These are phyloP conservation scores for Volvox reticuliferus DNA, from an alignment of 139 green algal species.

Conservation along the genomic window DNA sequence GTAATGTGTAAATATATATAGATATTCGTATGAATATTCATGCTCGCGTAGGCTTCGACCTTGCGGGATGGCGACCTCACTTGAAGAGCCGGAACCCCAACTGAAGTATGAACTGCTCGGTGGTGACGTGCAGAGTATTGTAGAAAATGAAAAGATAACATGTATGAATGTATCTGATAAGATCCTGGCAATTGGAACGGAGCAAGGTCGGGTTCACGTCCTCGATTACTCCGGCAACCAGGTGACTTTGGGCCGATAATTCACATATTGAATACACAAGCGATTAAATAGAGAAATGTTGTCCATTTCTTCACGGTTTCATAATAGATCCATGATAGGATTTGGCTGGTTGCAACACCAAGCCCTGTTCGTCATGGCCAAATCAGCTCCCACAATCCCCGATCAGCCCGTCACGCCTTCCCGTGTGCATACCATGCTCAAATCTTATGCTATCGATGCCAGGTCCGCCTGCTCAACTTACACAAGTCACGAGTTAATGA, in stretches of 20 bases:
- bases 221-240: constrained; percentile 92
- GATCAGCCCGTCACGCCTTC: too few relatives aligned
- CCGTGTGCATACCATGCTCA: too few relatives aligned
- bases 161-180: constrained; percentile 87
- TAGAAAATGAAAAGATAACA: constrained; percentile 59
- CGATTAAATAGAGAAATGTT: too few relatives aligned
- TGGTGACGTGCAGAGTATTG: constrained; percentile 65
- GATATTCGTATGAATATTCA: too few relatives aligned
- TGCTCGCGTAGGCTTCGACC: too few relatives aligned
- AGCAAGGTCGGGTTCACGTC: constrained; percentile 81
- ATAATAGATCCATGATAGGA: not conserved
- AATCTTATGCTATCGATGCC: not conserved
- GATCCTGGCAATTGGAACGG: constrained; percentile 89
- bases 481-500: constrained; percentile 80
- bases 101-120: constrained; percentile 85
- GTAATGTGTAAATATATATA: too few relatives aligned
- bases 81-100: constrained; percentile 80
- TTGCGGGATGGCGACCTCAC: not conserved
- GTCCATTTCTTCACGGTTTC: not conserved
- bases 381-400: too few relatives aligned
- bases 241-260: constrained; percentile 52
- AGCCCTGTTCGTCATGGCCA: not conserved
- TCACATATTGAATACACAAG: too few relatives aligned
- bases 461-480: constrained; percentile 70
- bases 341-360: not conserved